Evolutionary conservation across 2,329 filamentous ascomycete genomes (phyloP).

Genomic region (Fusarium coicis): DNA sequence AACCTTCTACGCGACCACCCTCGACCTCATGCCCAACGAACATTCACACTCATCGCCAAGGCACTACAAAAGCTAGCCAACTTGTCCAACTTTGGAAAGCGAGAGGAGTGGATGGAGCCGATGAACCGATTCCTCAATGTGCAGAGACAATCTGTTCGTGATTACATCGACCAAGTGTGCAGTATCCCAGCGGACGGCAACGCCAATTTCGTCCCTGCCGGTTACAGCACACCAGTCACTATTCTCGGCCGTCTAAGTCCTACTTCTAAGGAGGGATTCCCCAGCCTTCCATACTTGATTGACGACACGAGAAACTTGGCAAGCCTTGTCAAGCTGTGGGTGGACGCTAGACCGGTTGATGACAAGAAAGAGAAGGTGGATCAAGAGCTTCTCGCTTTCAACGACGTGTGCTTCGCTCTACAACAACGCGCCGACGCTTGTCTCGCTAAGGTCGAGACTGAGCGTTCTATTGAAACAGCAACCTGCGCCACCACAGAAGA

Average conservation of each 20-base stretch:
- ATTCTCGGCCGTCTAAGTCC: conserved; percentile 86
- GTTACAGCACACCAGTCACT: conserved; percentile 91
- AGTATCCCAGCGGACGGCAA: conserved; percentile 78
- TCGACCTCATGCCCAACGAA: conserved; percentile 82
- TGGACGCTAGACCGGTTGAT: conserved; percentile 63
- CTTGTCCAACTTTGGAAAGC: conserved; percentile 89
- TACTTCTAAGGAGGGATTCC: conserved; percentile 89
- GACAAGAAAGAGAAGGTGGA: conserved; percentile 49
- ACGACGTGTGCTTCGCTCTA: conserved; percentile 60
- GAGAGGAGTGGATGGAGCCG: conserved; percentile 98
- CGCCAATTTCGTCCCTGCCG: conserved; percentile 76
- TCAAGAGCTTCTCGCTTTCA: conserved; percentile 65
- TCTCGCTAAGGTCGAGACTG: conserved; percentile 59
- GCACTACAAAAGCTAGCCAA: conserved; percentile 91
- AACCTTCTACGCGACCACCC: conserved; percentile 86
- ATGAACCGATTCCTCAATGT: conserved; percentile 90
- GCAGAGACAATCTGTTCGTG: conserved; percentile 83
- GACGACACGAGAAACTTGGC: conserved; percentile 89
- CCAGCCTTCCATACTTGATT: conserved; percentile 90
- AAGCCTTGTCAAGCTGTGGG: conserved; percentile 83
- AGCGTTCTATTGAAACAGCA: conserved; percentile 53
- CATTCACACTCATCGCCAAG: conserved; percentile 91
- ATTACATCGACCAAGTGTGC: conserved; percentile 88
- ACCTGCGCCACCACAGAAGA: conserved; percentile 49
- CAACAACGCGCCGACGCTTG: conserved; percentile 64